Percentiles rank a stretch among this genome's conserved stretches.
Conservation (phyloP, 192 early-diverging fungal species). For the Linnemannia schmuckeri region DNA sequence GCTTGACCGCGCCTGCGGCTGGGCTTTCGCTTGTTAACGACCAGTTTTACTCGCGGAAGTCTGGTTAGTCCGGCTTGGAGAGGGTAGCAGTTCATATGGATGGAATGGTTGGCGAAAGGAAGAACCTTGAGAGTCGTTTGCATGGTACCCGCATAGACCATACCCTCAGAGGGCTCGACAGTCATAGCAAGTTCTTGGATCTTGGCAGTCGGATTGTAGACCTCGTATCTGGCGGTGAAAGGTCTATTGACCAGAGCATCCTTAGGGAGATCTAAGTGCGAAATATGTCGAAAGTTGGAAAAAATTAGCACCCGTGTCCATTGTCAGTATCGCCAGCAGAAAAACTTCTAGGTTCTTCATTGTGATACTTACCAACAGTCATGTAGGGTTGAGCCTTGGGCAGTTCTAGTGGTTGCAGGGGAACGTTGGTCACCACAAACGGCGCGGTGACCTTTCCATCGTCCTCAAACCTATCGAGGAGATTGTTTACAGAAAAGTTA, state of each 20-base stretch:
- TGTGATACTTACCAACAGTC: constrained; percentile 50
- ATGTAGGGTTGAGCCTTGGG: constrained; percentile 49
- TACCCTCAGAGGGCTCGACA: constrained; percentile 77
- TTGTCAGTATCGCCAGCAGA: not conserved
- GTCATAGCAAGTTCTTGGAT: constrained; percentile 67
- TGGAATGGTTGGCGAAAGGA: constrained; percentile 61
- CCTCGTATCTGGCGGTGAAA: constrained; percentile 70
- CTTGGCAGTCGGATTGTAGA: constrained; percentile 72
- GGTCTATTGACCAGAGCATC: constrained; percentile 65
- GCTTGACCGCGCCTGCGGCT: constrained; percentile 7
- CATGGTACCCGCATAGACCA: constrained; percentile 83
- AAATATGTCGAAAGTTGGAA: not conserved
- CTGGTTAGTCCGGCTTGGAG: constrained; percentile 67
- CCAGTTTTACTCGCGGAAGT: constrained; percentile 68
- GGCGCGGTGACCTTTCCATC: constrained; percentile 12
- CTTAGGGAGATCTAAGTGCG: constrained; percentile 68
- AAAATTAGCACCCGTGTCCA: not conserved
- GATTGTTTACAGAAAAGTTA: not conserved
- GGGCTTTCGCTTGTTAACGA: constrained; percentile 41
- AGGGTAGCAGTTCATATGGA: constrained; percentile 74
- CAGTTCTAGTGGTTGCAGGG: constrained; percentile 45
- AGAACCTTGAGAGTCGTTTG: constrained; percentile 68
- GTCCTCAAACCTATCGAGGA: constrained; percentile 14
- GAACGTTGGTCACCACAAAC: constrained; percentile 40
- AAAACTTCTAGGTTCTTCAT: not conserved